Conservation (phyloP, 1,139 yeast genomes). For the Zygoascus sp. region DNA sequence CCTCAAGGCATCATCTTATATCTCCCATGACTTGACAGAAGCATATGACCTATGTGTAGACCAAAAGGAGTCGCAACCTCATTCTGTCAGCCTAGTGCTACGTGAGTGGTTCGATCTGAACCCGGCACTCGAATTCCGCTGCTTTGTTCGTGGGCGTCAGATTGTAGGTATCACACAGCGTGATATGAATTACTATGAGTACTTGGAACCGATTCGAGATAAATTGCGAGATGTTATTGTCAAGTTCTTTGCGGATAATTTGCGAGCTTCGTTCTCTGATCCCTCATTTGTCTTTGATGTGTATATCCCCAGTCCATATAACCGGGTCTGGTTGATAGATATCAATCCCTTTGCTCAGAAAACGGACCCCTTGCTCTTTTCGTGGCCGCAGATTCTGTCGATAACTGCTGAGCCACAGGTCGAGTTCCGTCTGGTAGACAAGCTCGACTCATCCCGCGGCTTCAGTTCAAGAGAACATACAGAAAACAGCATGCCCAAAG, state of each 20-base stretch:
- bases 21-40: slow-evolving; percentile 74
- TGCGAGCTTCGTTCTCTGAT: slow-evolving; percentile 51
- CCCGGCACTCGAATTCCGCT: slow-evolving; percentile 87
- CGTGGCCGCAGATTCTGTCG: slow-evolving; percentile 71
- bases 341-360: slow-evolving; percentile 78
- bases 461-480: slow-evolving; percentile 79
- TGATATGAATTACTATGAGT: slow-evolving; percentile 77
- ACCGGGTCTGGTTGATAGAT: slow-evolving; percentile 65
- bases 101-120: slow-evolving; percentile 77
- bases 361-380: slow-evolving; percentile 69
- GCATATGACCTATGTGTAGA: slow-evolving; percentile 49
- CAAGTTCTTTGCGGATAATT: slow-evolving; percentile 49
- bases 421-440: slow-evolving; percentile 64
- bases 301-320: slow-evolving; percentile 72
- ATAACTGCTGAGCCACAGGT: slow-evolving; percentile 33
- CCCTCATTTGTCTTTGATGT: slow-evolving; percentile 67
- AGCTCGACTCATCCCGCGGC: slow-evolving; percentile 54
- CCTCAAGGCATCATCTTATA: slow-evolving; percentile 80
- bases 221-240: slow-evolving; percentile 48
- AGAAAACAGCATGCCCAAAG: slow-evolving; percentile 87
- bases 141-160: slow-evolving; percentile 60
- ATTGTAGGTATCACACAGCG: slow-evolving; percentile 78
- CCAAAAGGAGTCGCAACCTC: slow-evolving; percentile 16
- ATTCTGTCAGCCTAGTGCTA: slow-evolving; percentile 59
- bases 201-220: slow-evolving; percentile 47